Evolutionary conservation across 495 filamentous ascomycete genomes (phyloP), one percentile per base, ranked within the genome.

Genomic region (Penicillium maclennaniae): DNA sequence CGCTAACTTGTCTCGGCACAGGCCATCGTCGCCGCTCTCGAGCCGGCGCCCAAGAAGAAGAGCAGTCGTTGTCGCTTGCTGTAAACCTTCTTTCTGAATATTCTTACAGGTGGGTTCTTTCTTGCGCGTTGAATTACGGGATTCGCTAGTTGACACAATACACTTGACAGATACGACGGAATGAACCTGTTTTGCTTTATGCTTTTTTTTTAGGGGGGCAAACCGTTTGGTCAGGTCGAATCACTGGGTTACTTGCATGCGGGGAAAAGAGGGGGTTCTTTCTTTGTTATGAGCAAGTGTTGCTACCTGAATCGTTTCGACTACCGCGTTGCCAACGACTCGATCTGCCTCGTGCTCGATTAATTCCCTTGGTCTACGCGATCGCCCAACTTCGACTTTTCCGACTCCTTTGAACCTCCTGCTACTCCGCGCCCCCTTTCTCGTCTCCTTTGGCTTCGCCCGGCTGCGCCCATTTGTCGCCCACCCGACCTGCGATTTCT

Each of bases 21-120:
- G 89, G 90, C 90, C 17, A 95, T 95, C 60, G 90, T 95, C 46
- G 90, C 90, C 47, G 89, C 89, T 3, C 80, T 95, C 39, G 89
- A 95, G 69, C 89, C 89, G n/a, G 87, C 89, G 8, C 76, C 80
- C 31, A 81, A 82, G 49, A 89, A 88, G 78, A 87, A 86, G 75
- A 61, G 61, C 52, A 71, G 68, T 49, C 58, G 63, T 42, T 78
- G 74, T 53, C 66, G 70, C 49, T 54, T 78, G 60, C 60, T 78
- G 67, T 77, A 63, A 69, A 54, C 52, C 41, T 54, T 26, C 39
- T 53, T 53, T 49, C 25, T 45, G 21, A 26, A 45, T 36, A 43
- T 57, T 44, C 43, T 56, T 51, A 57, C 60, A 63, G 66, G 63
- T 66, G 52, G 47, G 62, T 64, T 54, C 51, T 9, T 34, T 26